Conservation (phyloP, 2,329 filamentous ascomycete genomes). For the Alternaria brassicae region DNA sequence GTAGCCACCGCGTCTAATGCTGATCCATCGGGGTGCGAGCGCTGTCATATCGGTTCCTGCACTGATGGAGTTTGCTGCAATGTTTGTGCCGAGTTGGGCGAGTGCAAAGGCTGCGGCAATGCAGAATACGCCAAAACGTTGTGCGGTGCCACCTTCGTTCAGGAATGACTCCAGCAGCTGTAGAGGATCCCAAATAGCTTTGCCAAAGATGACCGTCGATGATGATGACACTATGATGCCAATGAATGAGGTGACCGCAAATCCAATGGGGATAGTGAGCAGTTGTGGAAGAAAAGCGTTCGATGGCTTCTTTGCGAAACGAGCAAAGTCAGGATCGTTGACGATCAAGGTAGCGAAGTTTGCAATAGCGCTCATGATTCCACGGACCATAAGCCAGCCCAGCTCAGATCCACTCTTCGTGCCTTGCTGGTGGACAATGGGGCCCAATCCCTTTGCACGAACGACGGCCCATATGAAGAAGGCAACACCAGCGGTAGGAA, state of each 20-base stretch:
- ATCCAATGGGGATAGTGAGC: conserved; percentile 57
- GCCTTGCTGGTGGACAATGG: conserved; percentile 75
- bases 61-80: conserved; percentile 84
- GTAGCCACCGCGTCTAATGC: conserved; percentile 86
- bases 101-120: conserved; percentile 65
- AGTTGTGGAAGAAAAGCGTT: conserved; percentile 85
- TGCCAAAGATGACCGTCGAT: conserved; percentile 52
- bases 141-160: conserved; percentile 48
- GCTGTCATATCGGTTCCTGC: conserved; percentile 85
- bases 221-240: conserved; percentile 61
- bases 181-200: conserved; percentile 54
- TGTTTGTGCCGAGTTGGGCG: conserved; percentile 85
- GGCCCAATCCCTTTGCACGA: conserved; percentile 81
- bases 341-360: conserved; percentile 89
- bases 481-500: conserved; percentile 80
- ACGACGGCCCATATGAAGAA: conserved; percentile 90
- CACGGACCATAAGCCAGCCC: conserved; percentile 82
- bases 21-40: conserved; percentile 78
- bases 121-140: conserved; percentile 59
- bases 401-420: conserved; percentile 70
- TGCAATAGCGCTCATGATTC: conserved; percentile 86
- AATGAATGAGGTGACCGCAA: conserved; percentile 79
- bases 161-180: conserved; percentile 53
- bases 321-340: conserved; percentile 82
- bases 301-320: conserved; percentile 77